Evolutionary conservation across 768 basidiomycete species (phyloP).

Genomic region (Leccinum pellstonianum): DNA sequence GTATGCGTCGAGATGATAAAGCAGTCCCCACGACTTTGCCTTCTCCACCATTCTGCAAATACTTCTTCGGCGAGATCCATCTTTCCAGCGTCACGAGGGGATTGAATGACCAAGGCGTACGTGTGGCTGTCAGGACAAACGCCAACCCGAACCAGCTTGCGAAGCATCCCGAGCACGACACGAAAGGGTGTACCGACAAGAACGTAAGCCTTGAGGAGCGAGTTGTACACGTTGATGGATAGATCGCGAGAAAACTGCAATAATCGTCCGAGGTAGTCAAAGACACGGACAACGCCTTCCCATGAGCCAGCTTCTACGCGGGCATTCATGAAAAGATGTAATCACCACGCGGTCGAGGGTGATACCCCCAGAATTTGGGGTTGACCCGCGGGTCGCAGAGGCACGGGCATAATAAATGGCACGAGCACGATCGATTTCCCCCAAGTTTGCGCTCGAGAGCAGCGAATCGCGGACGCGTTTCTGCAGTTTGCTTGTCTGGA

Average conservation of each 20-base stretch:
- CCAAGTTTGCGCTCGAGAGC: too few relatives aligned
- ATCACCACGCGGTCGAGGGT: constrained; percentile 64
- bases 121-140: constrained; percentile 60
- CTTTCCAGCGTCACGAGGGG: constrained; percentile 70
- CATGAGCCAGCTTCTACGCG: constrained; percentile 81
- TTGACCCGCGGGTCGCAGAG: too few relatives aligned
- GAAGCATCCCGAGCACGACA: constrained; percentile 61
- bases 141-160: constrained; percentile 46
- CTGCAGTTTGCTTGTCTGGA: too few relatives aligned
- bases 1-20: constrained; percentile 51
- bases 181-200: constrained; percentile 74
- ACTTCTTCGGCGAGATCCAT: constrained; percentile 67
- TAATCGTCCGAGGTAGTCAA: constrained; percentile 53
- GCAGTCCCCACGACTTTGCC: constrained; percentile 33
- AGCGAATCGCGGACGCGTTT: too few relatives aligned
- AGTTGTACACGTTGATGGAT: constrained; percentile 67
- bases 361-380: constrained; percentile 37
- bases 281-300: constrained; percentile 69
- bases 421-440: too few relatives aligned
- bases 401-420: too few relatives aligned
- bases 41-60: constrained; percentile 63
- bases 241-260: constrained; percentile 37
- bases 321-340: constrained; percentile 65
- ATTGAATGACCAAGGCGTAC: constrained; percentile 75
- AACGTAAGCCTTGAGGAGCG: constrained; percentile 81